Percentiles rank a stretch among this genome's conserved stretches.
phyloP scores from a whole-genome alignment of 257 asterid genomes.

The Solanum commersonii region DNA sequence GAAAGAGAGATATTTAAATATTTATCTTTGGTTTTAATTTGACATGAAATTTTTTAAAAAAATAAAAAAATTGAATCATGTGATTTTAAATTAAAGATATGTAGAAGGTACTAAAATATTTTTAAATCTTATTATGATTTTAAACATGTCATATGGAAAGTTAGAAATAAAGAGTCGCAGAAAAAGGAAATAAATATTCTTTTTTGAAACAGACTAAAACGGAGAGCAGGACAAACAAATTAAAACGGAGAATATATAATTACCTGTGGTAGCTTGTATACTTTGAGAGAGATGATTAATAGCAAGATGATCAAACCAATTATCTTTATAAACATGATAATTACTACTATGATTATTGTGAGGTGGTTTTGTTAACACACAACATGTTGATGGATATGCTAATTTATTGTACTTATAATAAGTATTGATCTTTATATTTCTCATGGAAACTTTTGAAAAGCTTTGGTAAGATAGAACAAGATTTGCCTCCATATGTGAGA shows the following conservation, averaged over 20 bases:
- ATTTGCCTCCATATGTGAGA: constrained; percentile 34
- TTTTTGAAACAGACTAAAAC: no score
- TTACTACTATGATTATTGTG: not conserved
- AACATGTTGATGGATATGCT: not conserved
- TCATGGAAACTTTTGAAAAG: constrained; percentile 11
- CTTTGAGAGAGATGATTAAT: constrained; percentile 61
- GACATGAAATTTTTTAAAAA: no score
- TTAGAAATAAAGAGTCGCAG: no score
- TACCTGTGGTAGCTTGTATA: constrained; percentile 55
- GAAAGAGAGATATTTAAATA: not conserved
- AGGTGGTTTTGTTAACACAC: constrained; percentile 14
- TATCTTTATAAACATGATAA: constrained; percentile 39
- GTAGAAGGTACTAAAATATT: no score
- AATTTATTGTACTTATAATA: constrained; percentile 15
- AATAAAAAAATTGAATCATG: not conserved
- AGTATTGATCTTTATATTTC: not conserved
- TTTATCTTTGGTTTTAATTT: no score
- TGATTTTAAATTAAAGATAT: no score
- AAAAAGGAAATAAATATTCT: no score
- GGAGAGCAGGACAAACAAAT: no score
- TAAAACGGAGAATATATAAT: not conserved
- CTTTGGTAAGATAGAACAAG: constrained; percentile 5
- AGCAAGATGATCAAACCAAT: constrained; percentile 61
- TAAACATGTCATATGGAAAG: no score
- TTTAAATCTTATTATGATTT: no score